These are phyloP conservation scores for Carpinus viminea DNA, from an alignment of 306 rosid species.

Conservation along the genomic window DNA sequence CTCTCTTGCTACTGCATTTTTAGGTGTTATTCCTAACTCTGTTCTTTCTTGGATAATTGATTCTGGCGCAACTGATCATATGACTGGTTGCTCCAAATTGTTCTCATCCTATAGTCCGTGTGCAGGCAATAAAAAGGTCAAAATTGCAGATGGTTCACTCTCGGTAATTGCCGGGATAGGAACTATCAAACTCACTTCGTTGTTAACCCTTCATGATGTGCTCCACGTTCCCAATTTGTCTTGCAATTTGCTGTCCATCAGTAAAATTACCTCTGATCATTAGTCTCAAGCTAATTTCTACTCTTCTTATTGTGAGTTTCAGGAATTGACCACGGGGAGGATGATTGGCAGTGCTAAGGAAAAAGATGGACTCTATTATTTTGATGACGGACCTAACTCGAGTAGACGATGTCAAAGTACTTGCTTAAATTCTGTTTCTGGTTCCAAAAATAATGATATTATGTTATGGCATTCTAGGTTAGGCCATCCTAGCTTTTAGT, in stretches of 20 bases:
- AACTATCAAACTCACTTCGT: not conserved
- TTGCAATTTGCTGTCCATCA: constrained; percentile 1
- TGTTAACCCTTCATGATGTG: not conserved
- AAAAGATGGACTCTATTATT: not conserved
- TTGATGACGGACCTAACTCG: not conserved
- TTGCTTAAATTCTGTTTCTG: not conserved
- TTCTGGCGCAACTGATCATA: not conserved
- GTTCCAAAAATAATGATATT: not conserved
- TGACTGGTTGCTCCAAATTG: not conserved
- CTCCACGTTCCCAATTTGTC: constrained; percentile 3
- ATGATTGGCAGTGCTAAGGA: constrained; percentile 19
- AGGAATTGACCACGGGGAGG: constrained; percentile 7
- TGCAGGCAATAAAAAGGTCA: not conserved
- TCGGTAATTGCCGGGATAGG: not conserved
- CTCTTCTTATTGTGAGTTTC: not conserved
- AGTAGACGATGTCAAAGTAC: not conserved
- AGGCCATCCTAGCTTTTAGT: constrained; percentile 8
- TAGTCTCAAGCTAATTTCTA: not conserved
- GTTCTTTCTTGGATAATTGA: not conserved
- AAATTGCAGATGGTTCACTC: not conserved
- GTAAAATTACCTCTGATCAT: not conserved
- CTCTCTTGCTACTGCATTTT: no score
- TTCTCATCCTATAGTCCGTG: not conserved
- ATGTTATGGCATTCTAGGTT: not conserved
- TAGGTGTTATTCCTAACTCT: no score